A percentile compares a stretch with the other conserved stretches of the same genome.
Evolutionary conservation across 2,329 filamentous ascomycete genomes (phyloP).

Genomic region (Fusarium dimerum): DNA sequence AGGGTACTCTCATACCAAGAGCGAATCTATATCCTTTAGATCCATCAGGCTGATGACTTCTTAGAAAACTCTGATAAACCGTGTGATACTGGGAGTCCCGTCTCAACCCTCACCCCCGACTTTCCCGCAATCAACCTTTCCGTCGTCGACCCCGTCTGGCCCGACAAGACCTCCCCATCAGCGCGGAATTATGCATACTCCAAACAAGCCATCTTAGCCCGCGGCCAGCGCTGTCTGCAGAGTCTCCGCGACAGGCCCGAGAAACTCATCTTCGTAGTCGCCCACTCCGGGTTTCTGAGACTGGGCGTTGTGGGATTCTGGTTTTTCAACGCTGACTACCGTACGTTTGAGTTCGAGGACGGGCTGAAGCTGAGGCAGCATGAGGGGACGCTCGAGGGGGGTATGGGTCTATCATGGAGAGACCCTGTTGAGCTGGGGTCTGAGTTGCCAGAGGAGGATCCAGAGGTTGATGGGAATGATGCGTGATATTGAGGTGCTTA

Average conservation of each 20-base stretch:
- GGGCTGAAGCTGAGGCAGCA: slow-evolving; percentile 46
- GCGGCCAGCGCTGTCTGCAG: slow-evolving; percentile 53
- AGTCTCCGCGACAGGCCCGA: slow-evolving; percentile 56
- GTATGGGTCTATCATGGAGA: slow-evolving; percentile 37
- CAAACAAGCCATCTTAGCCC: slow-evolving; percentile 51
- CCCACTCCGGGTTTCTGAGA: slow-evolving; percentile 65
- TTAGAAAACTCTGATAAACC: slow-evolving; percentile 56
- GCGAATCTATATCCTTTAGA: background rate
- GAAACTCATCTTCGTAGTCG: slow-evolving; percentile 64
- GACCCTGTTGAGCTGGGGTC: slow-evolving; percentile 40
- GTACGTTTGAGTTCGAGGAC: slow-evolving; percentile 58
- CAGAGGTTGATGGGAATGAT: slow-evolving; percentile 1
- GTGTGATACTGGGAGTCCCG: slow-evolving; percentile 61
- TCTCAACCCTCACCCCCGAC: slow-evolving; percentile 43
- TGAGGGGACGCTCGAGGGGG: slow-evolving; percentile 38
- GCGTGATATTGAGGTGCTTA: background rate
- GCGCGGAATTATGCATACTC: slow-evolving; percentile 54
- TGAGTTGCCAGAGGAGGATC: slow-evolving; percentile 38
- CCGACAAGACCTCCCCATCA: slow-evolving; percentile 58
- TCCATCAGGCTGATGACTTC: background rate
- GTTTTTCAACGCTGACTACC: slow-evolving; percentile 65
- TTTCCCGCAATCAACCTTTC: slow-evolving; percentile 61
- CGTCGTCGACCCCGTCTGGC: slow-evolving; percentile 58
- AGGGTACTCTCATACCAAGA: slow-evolving; percentile 46
- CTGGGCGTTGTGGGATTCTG: slow-evolving; percentile 54